Evolutionary conservation across 257 asterid genomes (phyloP).

Genomic region (Penstemon barbatus): DNA sequence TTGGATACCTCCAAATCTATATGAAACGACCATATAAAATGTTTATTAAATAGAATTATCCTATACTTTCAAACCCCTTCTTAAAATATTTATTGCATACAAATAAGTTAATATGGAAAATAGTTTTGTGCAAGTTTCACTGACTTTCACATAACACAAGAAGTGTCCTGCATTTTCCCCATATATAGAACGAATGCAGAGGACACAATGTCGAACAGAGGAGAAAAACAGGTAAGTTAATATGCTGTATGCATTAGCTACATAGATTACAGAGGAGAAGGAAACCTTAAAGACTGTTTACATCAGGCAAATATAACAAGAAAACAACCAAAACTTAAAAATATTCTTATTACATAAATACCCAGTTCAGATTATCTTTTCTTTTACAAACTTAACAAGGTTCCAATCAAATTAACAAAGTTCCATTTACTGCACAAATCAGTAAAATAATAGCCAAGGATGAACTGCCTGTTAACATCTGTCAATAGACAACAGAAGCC

Average conservation of each 20-base stretch:
- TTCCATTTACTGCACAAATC: constrained; percentile 23
- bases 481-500: constrained; percentile 44
- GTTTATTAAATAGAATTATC: too few relatives aligned
- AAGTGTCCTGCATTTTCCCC: too few relatives aligned
- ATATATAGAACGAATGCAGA: too few relatives aligned
- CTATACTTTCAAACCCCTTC: too few relatives aligned
- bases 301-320: neutral
- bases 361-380: constrained; percentile 10
- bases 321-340: constrained; percentile 18
- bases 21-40: too few relatives aligned
- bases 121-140: too few relatives aligned
- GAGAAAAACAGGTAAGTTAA: neutral
- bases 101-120: too few relatives aligned
- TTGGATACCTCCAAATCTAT: constrained; percentile 58
- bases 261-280: neutral
- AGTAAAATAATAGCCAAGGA: constrained; percentile 77
- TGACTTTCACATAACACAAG: too few relatives aligned
- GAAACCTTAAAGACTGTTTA: constrained; percentile 4
- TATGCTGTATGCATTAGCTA: neutral
- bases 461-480: constrained; percentile 63
- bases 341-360: constrained; percentile 13
- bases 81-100: too few relatives aligned
- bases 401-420: constrained; percentile 9
- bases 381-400: constrained; percentile 20
- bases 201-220: too few relatives aligned